Percentiles rank a stretch among this genome's conserved stretches.
phyloP scores from a whole-genome alignment of 2,329 filamentous ascomycete species.

The Pestalotiopsis fici region DNA sequence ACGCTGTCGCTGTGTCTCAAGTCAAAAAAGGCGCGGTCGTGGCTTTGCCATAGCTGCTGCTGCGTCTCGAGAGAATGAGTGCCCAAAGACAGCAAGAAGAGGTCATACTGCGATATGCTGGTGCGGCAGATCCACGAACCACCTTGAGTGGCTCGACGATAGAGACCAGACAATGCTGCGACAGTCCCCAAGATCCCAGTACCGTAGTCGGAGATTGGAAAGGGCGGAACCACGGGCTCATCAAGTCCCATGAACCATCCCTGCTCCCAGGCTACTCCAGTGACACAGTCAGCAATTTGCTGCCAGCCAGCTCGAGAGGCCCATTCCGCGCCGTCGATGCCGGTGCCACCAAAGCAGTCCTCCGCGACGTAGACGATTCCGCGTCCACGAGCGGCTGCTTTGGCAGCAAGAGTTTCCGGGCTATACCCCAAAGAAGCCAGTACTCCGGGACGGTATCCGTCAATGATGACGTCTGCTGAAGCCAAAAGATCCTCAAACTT shows the following conservation, averaged over 20 bases:
- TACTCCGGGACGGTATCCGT: conserved; percentile 70
- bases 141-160: conserved; percentile 30
- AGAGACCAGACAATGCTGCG: conserved; percentile 32
- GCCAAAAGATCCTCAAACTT: conserved; percentile 60
- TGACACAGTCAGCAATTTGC: conserved; percentile 38
- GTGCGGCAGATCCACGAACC: conserved; percentile 35
- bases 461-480: conserved; percentile 66
- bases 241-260: conserved; percentile 40
- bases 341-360: conserved; percentile 69
- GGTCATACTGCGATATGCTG: conserved; percentile 35
- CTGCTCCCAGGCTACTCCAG: conserved; percentile 36
- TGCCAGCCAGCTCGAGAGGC: conserved; percentile 66
- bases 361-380: conserved; percentile 71
- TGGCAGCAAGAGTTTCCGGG: conserved; percentile 50
- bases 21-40: conserved; percentile 53
- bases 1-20: conserved; percentile 59
- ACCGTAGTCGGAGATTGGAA: conserved; percentile 57
- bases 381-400: conserved; percentile 55
- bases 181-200: conserved; percentile 34
- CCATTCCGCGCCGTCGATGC: conserved; percentile 53
- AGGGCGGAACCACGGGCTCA: conserved; percentile 67
- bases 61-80: conserved; percentile 49
- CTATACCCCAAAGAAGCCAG: conserved; percentile 66
- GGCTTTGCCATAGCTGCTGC: conserved; percentile 44
- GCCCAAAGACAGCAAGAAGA: conserved; percentile 39